phyloP scores from a whole-genome alignment of 108 stramenopile genomes.

The Cyclotella sp. region DNA sequence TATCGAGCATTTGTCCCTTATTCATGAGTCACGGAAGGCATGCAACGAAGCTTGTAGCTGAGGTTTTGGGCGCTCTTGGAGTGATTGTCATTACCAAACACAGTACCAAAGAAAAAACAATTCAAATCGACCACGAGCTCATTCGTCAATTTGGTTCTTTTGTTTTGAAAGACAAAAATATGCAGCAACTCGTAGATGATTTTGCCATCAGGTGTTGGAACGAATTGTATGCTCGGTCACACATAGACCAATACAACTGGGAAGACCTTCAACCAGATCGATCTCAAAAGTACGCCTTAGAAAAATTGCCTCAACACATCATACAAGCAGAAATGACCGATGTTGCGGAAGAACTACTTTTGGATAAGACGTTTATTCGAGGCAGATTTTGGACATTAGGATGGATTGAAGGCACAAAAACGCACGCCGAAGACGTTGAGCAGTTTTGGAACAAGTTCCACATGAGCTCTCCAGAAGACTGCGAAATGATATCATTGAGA shows the following conservation, averaged over 20 bases:
- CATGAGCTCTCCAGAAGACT: slow-evolving; percentile 19
- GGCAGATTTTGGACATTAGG: slow-evolving; percentile 70
- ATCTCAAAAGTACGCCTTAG: slow-evolving; percentile 70
- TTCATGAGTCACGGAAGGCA: slow-evolving; percentile 69
- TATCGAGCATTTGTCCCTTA: slow-evolving; percentile 57
- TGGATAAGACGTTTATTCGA: slow-evolving; percentile 68
- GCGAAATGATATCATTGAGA: slow-evolving; percentile 1
- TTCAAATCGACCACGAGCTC: slow-evolving; percentile 72
- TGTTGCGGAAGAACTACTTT: slow-evolving; percentile 60
- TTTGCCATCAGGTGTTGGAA: slow-evolving; percentile 73
- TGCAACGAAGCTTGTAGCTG: slow-evolving; percentile 72
- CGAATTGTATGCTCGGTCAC: slow-evolving; percentile 64
- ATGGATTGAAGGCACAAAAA: slow-evolving; percentile 63
- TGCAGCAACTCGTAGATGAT: slow-evolving; percentile 56
- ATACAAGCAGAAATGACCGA: slow-evolving; percentile 71
- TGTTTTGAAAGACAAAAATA: slow-evolving; percentile 49
- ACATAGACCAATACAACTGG: slow-evolving; percentile 59
- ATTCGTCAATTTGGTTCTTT: slow-evolving; percentile 69
- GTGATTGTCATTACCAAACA: slow-evolving; percentile 60
- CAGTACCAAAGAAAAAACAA: slow-evolving; percentile 48
- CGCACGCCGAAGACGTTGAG: slow-evolving; percentile 74
- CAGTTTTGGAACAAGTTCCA: slow-evolving; percentile 50
- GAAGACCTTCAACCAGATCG: slow-evolving; percentile 64
- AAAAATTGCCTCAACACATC: slow-evolving; percentile 75
- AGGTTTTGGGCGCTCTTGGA: slow-evolving; percentile 73